Conservation (phyloP, 176 grass and related monocot genomes). For the Alopecurus myosuroides region DNA sequence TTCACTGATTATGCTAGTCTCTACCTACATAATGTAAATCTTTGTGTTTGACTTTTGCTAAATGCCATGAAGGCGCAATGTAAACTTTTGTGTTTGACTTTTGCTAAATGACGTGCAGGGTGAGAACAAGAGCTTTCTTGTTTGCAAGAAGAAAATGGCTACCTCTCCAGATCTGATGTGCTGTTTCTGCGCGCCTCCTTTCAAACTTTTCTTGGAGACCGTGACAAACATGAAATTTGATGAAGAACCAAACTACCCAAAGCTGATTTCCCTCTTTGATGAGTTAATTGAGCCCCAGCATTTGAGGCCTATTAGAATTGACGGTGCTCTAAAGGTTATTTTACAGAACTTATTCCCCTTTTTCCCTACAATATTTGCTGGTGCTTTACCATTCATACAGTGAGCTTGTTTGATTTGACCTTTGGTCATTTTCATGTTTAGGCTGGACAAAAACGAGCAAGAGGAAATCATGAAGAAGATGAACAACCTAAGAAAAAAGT, state of each 20-base stretch:
- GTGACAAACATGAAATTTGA: constrained; percentile 99
- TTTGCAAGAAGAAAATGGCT: constrained; percentile 99
- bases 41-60: constrained; percentile 20
- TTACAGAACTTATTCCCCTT: not conserved
- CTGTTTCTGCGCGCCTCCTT: constrained; percentile 79
- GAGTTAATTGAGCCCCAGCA: constrained; percentile 88
- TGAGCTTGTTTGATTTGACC: not conserved
- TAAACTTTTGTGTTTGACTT: constrained; percentile 16
- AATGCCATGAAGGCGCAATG: constrained; percentile 52
- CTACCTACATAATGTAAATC: not conserved
- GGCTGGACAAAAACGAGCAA: constrained; percentile 96
- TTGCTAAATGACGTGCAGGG: constrained; percentile 66
- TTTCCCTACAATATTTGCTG: not conserved
- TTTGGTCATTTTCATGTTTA: constrained; percentile 35
- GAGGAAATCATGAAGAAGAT: constrained; percentile 90
- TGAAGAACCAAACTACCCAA: constrained; percentile 94
- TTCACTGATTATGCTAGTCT: not conserved
- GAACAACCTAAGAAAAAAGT: constrained; percentile 98
- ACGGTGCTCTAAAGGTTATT: constrained; percentile 93
- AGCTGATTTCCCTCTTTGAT: constrained; percentile 92
- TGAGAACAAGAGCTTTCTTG: constrained; percentile 98
- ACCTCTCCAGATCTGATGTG: constrained; percentile 88
- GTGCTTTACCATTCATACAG: not conserved
- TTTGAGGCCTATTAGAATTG: constrained; percentile 94
- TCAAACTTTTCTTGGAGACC: constrained; percentile 82